Evolutionary conservation across 139 green algal genomes (phyloP), one percentile per base, ranked within the genome.

Genomic region (Coccomyxa sp.): DNA sequence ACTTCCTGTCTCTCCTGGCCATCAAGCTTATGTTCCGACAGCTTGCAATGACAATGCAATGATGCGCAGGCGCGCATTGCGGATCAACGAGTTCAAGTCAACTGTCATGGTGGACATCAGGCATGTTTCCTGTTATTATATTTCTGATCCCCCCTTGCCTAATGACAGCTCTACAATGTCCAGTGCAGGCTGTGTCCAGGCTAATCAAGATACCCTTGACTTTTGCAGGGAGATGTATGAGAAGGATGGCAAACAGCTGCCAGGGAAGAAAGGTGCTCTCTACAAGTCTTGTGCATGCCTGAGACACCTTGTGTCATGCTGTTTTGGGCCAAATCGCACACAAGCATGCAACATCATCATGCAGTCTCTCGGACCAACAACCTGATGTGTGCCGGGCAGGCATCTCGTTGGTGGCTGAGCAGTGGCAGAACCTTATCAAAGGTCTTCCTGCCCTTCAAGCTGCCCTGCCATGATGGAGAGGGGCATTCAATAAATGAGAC

Each of bases 141-240:
- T 86, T 60, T 80, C n/a, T 83, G 80, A 27, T 88, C 82, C 0
- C 76, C 60, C 17, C 82, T 92, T 15, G 86, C 81, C 45, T 79
- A 31, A 14, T 94, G 90, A 80, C 90, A 91, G 63, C 84, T 87
- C 32, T 57, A 21, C 27, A 31, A 57, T 31, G 23, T 31, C 25
- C 27, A 28, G 11, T 31, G 4, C 25, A 16, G 15, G n/a, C 27
- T 79, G 74, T 1, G 31, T 21, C 23, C 31, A 21, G 21, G 74
- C 27, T 17, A 45, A 12, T 3, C 12, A 38, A 58, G 21, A 79
- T 79, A 31, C 76, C 81, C 32, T 80, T 88, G 31, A 82, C 95
- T n/a, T 88, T 63, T 79, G 88, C 21, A 67, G 86, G 16, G 85
- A 91, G 32, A 91, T 83, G 31, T 89, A 91, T 59, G 88, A 93